Evolutionary conservation across 805 yeast species (phyloP).

Genomic region (Schwanniomyces vanrijiae): DNA sequence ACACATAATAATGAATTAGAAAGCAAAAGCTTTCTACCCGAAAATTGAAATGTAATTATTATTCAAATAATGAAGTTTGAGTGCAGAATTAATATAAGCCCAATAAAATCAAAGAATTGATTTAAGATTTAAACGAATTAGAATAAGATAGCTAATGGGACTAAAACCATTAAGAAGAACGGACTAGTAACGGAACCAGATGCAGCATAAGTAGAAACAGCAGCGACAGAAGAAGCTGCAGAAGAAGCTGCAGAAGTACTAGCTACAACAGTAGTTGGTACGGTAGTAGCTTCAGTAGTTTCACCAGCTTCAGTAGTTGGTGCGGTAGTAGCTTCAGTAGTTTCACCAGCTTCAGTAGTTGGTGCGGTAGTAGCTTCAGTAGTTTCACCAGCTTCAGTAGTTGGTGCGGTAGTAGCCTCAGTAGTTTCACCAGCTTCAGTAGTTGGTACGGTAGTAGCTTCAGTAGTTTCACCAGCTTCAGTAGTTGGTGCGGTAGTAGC

Average conservation of each 20-base stretch:
- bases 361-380: constrained; percentile 24
- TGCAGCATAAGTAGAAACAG: constrained; percentile 11
- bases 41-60: background rate
- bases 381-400: constrained; percentile 18
- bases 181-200: constrained; percentile 18
- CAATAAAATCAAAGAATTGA: background rate
- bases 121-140: constrained; percentile 12
- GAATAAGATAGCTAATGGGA: constrained; percentile 34
- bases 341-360: constrained; percentile 14
- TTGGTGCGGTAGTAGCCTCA: constrained; percentile 25
- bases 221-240: constrained; percentile 13
- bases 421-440: constrained; percentile 14
- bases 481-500: constrained; percentile 27
- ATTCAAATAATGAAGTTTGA: background rate
- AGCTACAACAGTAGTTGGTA: constrained; percentile 19
- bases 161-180: constrained; percentile 21
- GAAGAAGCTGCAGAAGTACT: constrained; percentile 26
- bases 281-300: constrained; percentile 15
- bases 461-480: constrained; percentile 24
- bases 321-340: constrained; percentile 25
- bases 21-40: background rate
- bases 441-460: constrained; percentile 34
- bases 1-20: background rate
- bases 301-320: constrained; percentile 18
- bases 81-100: background rate